phyloP scores from a whole-genome alignment of 495 filamentous ascomycete genomes.

The Aspergillus olivimuriae region DNA sequence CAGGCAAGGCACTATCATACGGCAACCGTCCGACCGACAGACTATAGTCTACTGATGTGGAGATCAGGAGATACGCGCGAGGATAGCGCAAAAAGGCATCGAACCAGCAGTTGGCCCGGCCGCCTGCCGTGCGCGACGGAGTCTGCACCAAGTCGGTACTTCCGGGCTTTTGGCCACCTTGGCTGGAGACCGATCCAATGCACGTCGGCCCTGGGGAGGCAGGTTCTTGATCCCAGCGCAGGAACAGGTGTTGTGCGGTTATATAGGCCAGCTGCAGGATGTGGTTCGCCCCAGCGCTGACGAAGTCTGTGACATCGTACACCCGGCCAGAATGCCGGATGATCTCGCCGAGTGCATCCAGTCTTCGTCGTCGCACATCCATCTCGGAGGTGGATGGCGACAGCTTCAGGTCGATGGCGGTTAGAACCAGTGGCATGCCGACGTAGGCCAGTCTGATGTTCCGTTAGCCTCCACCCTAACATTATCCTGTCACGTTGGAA shows the following conservation, averaged over 20 bases:
- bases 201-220: background rate
- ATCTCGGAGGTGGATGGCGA: slow-evolving; percentile 19
- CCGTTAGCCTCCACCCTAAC: too few relatives aligned
- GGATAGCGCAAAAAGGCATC: slow-evolving; percentile 27
- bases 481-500: background rate
- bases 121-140: background rate
- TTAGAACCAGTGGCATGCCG: slow-evolving; percentile 28
- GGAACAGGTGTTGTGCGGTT: slow-evolving; percentile 24
- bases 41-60: slow-evolving; percentile 25
- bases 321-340: slow-evolving; percentile 23
- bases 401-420: slow-evolving; percentile 31
- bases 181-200: background rate
- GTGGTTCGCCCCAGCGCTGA: slow-evolving; percentile 25
- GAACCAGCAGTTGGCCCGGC: slow-evolving; percentile 20
- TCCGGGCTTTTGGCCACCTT: background rate
- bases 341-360: slow-evolving; percentile 22
- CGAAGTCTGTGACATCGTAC: slow-evolving; percentile 31
- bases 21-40: slow-evolving; percentile 23
- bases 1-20: slow-evolving; percentile 17
- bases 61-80: slow-evolving; percentile 30
- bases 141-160: background rate
- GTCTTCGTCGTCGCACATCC: slow-evolving; percentile 13
- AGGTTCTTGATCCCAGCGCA: slow-evolving; percentile 5
- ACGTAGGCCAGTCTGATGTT: slow-evolving; percentile 22
- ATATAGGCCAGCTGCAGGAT: slow-evolving; percentile 27